Conservation (phyloP, 306 rosid species). For the Malus domestica region ASM211411v1 NC_041793.1:39502501-39503000, state of each 20-base stretch:
- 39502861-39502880: constrained; percentile 14
- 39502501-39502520: neutral
- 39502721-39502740: constrained; percentile 3
- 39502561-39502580: no score
- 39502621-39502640: neutral
- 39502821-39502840: neutral
- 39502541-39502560: no score
- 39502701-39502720: constrained; percentile 8
- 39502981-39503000: constrained; percentile 27
- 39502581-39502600: no score
- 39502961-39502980: constrained; percentile 16
- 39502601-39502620: neutral
- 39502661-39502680: constrained; percentile 11
- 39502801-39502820: neutral
- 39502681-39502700: constrained; percentile 2
- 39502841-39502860: neutral
- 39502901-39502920: constrained; percentile 45
- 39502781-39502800: neutral
- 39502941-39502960: constrained; percentile 48
- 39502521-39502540: no score
- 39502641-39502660: constrained; percentile 25
- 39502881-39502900: constrained; percentile 20
- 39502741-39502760: neutral
- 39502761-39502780: constrained; percentile 18
- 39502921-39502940: constrained; percentile 45